Evolutionary conservation across 2,329 filamentous ascomycete species (phyloP).

Genomic region (Calcarisporium arbuscula): DNA sequence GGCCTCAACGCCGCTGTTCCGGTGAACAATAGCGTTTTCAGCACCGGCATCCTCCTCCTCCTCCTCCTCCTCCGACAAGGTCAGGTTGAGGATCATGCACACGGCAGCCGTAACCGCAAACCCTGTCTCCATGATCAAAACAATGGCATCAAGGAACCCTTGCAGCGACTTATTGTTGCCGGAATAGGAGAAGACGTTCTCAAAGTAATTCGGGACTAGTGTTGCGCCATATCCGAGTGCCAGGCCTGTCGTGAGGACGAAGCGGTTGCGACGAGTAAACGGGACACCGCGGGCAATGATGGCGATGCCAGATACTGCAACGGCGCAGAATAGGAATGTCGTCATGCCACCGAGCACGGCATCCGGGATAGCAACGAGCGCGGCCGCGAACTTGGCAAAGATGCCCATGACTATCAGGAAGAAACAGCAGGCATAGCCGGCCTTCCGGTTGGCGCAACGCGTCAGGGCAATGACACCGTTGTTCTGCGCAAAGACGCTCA

Average conservation of each 20-base stretch:
- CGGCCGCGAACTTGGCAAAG: slow-evolving; percentile 76
- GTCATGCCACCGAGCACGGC: slow-evolving; percentile 66
- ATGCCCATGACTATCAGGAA: slow-evolving; percentile 77
- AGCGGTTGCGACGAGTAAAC: slow-evolving; percentile 74
- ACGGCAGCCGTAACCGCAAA: slow-evolving; percentile 70
- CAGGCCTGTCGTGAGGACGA: slow-evolving; percentile 71
- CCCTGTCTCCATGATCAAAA: slow-evolving; percentile 67
- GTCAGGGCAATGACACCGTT: slow-evolving; percentile 81
- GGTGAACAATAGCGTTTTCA: too few species aligned
- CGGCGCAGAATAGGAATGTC: slow-evolving; percentile 72
- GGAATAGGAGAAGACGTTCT: slow-evolving; percentile 64
- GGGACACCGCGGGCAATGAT: slow-evolving; percentile 64
- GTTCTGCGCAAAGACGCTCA: slow-evolving; percentile 78
- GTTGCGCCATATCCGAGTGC: slow-evolving; percentile 68
- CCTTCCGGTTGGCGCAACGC: slow-evolving; percentile 72
- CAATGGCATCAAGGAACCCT: slow-evolving; percentile 71
- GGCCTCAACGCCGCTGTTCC: too few species aligned
- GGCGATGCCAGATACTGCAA: slow-evolving; percentile 70
- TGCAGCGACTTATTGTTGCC: slow-evolving; percentile 61
- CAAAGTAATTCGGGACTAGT: slow-evolving; percentile 61
- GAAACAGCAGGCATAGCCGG: slow-evolving; percentile 70
- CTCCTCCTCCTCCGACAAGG: slow-evolving; percentile 69
- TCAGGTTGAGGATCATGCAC: slow-evolving; percentile 66
- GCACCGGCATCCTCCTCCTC: slow-evolving; percentile 38
- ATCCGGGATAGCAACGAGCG: slow-evolving; percentile 68